Evolutionary conservation across 1,284 basidiomycete species (phyloP), one percentile per base, ranked within the genome.

Genomic region (Ganoderma boninense): DNA sequence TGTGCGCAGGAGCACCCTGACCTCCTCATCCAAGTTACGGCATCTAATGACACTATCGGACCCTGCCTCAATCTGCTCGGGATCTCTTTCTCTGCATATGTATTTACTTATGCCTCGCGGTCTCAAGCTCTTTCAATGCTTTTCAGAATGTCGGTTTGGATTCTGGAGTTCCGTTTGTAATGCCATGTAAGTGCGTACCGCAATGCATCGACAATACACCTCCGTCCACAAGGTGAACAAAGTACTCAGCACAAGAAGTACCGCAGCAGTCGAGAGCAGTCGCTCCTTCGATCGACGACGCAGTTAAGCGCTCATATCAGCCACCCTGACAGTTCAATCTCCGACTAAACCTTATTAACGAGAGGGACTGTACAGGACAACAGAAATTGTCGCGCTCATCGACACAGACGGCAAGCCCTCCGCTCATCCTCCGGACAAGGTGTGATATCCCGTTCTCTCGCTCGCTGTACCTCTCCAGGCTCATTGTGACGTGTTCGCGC

Each of bases 311-410:
- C 44, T 46, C n/a, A 44, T 49, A 13, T 35, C 46, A 56, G 62
- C 67, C 64, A 65, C 61, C 46, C 40, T 46, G 8, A 1, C 18
- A 13, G 32, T 46, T 38, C 35, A 23, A 70, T 72, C 26, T 38
- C 16, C 10, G 5, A 38, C 66, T 0, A 66, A 74, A 74, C 73
- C 73, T 74, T 74, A 74, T 65, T 66, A 14, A 23, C 23, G 2
- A 1, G 32, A 54, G 35, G 42, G 62, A 74, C 73, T 74, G 69
- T 74, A 74, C 71, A 74, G 73, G 69, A 72, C 73, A 74, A 74
- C 73, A 72, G 62, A 74, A 72, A 69, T 56, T 62, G 63, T 69
- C 70, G 69, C 70, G 71, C 65, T 32, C 73, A 72, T 62, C 69
- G 69, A 72, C 70, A 71, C 69, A 64, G 65, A 69, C 73, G 71